Base-by-base conservation (phyloP, 495 filamentous ascomycete genomes). In the Penicillium antarcticum region DNA sequence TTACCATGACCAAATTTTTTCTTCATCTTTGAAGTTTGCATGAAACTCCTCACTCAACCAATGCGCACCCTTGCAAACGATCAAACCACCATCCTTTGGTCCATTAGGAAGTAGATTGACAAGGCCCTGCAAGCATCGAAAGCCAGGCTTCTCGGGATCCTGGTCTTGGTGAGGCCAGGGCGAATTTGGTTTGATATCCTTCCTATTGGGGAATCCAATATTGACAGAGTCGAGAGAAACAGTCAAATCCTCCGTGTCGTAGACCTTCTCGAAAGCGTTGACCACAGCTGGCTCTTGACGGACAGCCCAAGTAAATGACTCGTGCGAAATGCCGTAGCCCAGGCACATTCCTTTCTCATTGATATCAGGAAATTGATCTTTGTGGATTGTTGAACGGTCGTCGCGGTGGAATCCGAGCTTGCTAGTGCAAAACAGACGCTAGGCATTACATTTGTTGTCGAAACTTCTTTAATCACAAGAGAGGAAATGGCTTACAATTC, bases 101-200 rank as follows among this genome's bases (percentile, higher is more conserved):
- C 71, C 71, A 52, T 60, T 62, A 10, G 70, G 70, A 9, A 55
- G 41, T 2, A 70, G 60, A 47, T 73, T 74, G 18, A 72, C 61
- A 33, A 74, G 53, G 19, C 68, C 71, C 42, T 74, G 71, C 32
- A 74, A 44, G 35, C 71, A 74, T 6, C 62, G 52, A 53, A 74
- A 68, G 26, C 70, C 69, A 6, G 60, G 62, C 42, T 64, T 66
- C 11, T 57, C 56, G 9, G 69, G 68, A 42, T 66, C 59, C 47
- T 74, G 71, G 40, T 74, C 71, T 42, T 66, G 60, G 42, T 74
- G 71, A 10, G 71, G 71, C 71, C 71, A 72, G 1, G 68, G 65
- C 13, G 48, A 62, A 42, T 71, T 66, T 16, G 52, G 42, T 31
- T 61, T 41, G 36, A 66, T 45, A 53, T 69, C 65, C 32, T 45